These are phyloP conservation scores for Nepenthes mirabilis DNA, from an alignment of 148 eudicot species.

Conservation along the genomic window DNA sequence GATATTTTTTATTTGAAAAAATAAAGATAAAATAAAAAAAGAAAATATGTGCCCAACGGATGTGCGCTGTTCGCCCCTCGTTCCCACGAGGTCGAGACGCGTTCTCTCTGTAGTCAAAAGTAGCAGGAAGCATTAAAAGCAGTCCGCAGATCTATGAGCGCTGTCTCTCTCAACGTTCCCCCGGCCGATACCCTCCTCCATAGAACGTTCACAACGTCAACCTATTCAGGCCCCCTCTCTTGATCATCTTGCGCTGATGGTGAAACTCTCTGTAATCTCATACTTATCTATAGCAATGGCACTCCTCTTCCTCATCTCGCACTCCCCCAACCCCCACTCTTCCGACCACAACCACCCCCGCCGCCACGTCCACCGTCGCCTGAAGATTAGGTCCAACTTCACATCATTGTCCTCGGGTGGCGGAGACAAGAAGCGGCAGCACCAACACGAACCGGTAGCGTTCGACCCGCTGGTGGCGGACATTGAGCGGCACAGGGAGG, in stretches of 20 bases:
- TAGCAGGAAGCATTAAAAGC: too few species aligned
- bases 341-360: slow-evolving; percentile 6
- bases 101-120: too few species aligned
- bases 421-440: neutral
- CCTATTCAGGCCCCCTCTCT: too few species aligned
- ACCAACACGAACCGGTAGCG: slow-evolving; percentile 35
- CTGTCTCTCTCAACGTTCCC: too few species aligned
- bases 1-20: too few species aligned
- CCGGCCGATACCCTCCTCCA: too few species aligned
- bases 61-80: too few species aligned
- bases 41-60: too few species aligned
- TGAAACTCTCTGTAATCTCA: slow-evolving; percentile 39
- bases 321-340: slow-evolving; percentile 7
- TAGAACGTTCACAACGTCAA: too few species aligned
- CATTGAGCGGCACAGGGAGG: slow-evolving; percentile 45
- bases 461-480: slow-evolving; percentile 83
- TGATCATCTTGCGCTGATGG: slow-evolving; percentile 19
- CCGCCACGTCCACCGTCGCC: slow-evolving; percentile 44
- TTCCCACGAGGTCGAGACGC: too few species aligned
- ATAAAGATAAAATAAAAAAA: too few species aligned
- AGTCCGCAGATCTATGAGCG: too few species aligned
- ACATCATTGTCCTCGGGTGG: slow-evolving; percentile 6
- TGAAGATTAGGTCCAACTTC: slow-evolving; percentile 52
- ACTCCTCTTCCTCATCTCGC: slow-evolving; percentile 51
- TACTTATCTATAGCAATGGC: slow-evolving; percentile 44